Evolutionary conservation across 441 rosid species (phyloP), one percentile per base, ranked within the genome.

Genomic region (Syzygium syzygioides): DNA sequence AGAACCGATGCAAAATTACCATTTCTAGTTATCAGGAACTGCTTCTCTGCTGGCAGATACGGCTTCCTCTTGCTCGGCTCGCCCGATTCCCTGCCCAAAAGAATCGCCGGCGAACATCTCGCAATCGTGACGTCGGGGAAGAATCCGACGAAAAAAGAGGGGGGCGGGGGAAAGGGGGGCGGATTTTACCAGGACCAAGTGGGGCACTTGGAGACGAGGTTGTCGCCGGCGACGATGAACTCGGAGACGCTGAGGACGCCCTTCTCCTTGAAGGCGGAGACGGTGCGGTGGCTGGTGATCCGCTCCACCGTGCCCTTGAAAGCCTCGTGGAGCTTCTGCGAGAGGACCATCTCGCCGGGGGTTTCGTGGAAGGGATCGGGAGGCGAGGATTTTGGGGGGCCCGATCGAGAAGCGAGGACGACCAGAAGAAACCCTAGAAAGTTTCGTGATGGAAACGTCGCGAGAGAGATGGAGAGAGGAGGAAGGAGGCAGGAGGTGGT

Each of bases 191-290:
- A 98, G 34, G 99, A 98, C 99, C 99, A 97, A 88, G 99, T 98
- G 45, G 99, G 99, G 92, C 99, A 98, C 92, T 98, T 98, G 87
- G 99, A 93, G 91, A 97, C 99, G 89, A 98, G 99, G 92, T 98
- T 98, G 88, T 98, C 99, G 2, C 99, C 99, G 87, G 99, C 99
- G 88, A 97, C 92, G 85, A 96, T 88, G 90, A 98, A 97, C 91
- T 98, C 99, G 92, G 91, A 91, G 92, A 98, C 99, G 94, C 99
- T 98, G 88, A 98, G 98, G 50, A 98, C 99, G 87, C 99, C 99
- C 92, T 98, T 97, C 92, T 96, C 99, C 91, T 96, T 98, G 88
- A 98, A 98, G 85, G 99, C 99, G 50, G 99, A 95, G 90, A 96
- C 95, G 59, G 97, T 98, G 87, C 99, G 98, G 4, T 95, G 98